Percentiles rank a stretch among this genome's conserved stretches.
Conservation (phyloP, 2,329 filamentous ascomycete species). For the Colletotrichum echinochloae region DNA sequence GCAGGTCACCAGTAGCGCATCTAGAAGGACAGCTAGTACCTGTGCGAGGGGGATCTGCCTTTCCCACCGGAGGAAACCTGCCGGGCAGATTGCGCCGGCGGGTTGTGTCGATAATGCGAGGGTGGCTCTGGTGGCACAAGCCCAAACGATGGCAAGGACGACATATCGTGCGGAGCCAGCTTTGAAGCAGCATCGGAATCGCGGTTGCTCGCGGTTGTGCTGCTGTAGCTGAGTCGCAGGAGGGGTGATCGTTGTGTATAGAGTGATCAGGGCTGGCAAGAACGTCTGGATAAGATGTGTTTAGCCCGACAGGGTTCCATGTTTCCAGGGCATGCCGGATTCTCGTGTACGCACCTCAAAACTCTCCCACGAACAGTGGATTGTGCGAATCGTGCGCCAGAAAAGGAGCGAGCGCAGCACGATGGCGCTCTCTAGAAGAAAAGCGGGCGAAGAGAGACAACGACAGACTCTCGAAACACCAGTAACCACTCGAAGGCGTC, state of each 20-base stretch:
- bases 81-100: slow-evolving; percentile 49
- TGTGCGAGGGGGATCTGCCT: slow-evolving; percentile 48
- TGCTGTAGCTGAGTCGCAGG: slow-evolving; percentile 44
- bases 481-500: slow-evolving; percentile 18
- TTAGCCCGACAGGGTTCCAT: neutral
- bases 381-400: slow-evolving; percentile 49
- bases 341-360: slow-evolving; percentile 46
- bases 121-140: slow-evolving; percentile 46
- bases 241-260: slow-evolving; percentile 43
- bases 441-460: slow-evolving; percentile 39
- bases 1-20: slow-evolving; percentile 48
- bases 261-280: slow-evolving; percentile 47
- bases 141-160: slow-evolving; percentile 48
- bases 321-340: neutral
- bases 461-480: slow-evolving; percentile 24
- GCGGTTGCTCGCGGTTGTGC: slow-evolving; percentile 32
- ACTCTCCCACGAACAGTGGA: slow-evolving; percentile 51
- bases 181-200: slow-evolving; percentile 26
- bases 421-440: slow-evolving; percentile 43
- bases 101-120: slow-evolving; percentile 44
- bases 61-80: slow-evolving; percentile 43
- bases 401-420: slow-evolving; percentile 47
- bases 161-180: slow-evolving; percentile 41
- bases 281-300: slow-evolving; percentile 45
- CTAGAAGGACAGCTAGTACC: slow-evolving; percentile 45